Conservation (phyloP, 768 basidiomycete genomes). For the Tremella mesenterica region DNA sequence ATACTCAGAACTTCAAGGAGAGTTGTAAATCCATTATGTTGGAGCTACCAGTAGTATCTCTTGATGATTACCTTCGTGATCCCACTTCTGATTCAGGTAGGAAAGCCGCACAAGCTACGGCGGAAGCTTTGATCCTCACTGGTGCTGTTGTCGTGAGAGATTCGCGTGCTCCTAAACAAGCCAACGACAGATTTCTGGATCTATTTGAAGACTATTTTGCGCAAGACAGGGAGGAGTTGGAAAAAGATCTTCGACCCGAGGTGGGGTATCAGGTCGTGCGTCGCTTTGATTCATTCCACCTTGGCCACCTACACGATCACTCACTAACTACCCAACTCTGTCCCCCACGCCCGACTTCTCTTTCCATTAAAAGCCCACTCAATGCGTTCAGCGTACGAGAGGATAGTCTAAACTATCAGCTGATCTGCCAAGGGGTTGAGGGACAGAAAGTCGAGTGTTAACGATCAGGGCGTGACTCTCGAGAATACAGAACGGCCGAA, state of each 20-base stretch:
- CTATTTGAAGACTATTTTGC: conserved; percentile 88
- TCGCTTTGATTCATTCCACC: background rate
- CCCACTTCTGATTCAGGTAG: conserved; percentile 16
- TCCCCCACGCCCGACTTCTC: too few species aligned
- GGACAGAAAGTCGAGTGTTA: background rate
- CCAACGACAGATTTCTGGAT: conserved; percentile 76
- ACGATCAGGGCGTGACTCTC: conserved; percentile 68
- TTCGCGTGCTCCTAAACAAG: conserved; percentile 69
- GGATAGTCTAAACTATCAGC: background rate
- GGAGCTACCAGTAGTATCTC: conserved; percentile 24
- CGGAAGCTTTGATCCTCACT: conserved; percentile 68
- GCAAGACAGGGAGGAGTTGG: conserved; percentile 56
- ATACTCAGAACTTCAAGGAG: too few species aligned
- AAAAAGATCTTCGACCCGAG: conserved; percentile 73
- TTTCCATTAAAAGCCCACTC: too few species aligned
- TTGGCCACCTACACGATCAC: background rate
- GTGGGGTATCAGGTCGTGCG: conserved; percentile 63
- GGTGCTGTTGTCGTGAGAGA: conserved; percentile 82
- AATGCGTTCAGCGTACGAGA: too few species aligned
- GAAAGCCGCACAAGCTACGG: conserved; percentile 52
- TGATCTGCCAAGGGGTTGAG: background rate
- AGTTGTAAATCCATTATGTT: background rate
- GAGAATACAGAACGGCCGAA: conserved; percentile 83
- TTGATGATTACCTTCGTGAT: conserved; percentile 29
- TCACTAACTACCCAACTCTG: too few species aligned